Evolutionary conservation across 2,329 filamentous ascomycete species (phyloP), one percentile per base, ranked within the genome.

Genomic region (Botrytis sinoallii): DNA sequence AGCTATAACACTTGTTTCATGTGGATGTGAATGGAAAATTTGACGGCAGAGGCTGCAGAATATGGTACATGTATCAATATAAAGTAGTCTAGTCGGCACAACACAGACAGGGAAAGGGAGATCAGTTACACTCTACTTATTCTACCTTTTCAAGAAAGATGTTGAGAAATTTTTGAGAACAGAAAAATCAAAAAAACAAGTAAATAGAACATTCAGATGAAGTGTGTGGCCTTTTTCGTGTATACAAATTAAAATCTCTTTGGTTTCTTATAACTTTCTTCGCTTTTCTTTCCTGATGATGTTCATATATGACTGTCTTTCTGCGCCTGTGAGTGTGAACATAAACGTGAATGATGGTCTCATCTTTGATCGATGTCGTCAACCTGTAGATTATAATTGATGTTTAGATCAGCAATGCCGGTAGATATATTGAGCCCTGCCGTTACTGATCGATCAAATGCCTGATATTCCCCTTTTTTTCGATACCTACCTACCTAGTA

Each of bases 1-100:
- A 69, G 61, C 73, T 74, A 64, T 71, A 48, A n/a, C 48, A 40
- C 46, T 69, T 71, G 55, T 75, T 55, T 68, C 75, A 74, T 75
- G 78, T 79, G 74, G 75, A 77, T 77, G 75, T 78, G 77, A 78
- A 78, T 78, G 75, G 79, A 18, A 55, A 67, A 67, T 18, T 68
- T 55, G 65, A 68, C 35, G 75, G 76, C 78, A 42, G 77, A 75
- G 74, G 64, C 75, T 79, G 73, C 76, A 75, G 73, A 73, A 70
- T 76, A 72, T 76, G 75, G 65, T 68, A 57, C 65, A 68, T 68
- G 65, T 68, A 68, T 68, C 65, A 68, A 68, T 57, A 42, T 38
- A 57, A 35, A 40, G 65, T 68, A 68, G 65, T 68, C 46, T 57
- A 68, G 65, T 55, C 35, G 65, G 65, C 65, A 55, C 46, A 55